Evolutionary conservation across 1,139 yeast genomes (phyloP).

Genomic region (Entelexis paramagnoliae): DNA sequence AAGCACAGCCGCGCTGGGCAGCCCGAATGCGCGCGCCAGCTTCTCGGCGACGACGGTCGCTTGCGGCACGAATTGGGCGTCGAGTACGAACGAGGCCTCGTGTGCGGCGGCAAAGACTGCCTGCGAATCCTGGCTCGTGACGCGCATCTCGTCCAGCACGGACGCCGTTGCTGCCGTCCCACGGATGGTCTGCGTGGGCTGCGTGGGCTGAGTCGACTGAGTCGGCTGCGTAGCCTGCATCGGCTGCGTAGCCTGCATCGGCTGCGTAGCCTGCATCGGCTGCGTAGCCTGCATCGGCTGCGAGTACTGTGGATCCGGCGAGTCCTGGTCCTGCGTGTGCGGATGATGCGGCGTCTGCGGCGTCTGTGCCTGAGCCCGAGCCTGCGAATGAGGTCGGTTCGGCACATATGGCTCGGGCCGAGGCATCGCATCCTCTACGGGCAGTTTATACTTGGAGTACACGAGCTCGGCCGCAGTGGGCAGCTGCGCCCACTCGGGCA

Average conservation of each 20-base stretch:
- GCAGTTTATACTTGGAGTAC: slow-evolving; percentile 16
- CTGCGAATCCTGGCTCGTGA: not conserved
- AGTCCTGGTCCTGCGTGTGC: too few species aligned
- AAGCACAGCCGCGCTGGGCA: not conserved
- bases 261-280: too few species aligned
- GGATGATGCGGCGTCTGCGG: too few species aligned
- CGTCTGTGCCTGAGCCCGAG: too few species aligned
- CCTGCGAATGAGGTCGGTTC: too few species aligned
- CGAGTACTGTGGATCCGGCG: too few species aligned
- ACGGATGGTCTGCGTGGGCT: not conserved
- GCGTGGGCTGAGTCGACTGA: not conserved
- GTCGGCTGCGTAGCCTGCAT: not conserved
- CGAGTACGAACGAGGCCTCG: slow-evolving; percentile 5
- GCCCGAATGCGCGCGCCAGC: not conserved
- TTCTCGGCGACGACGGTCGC: not conserved
- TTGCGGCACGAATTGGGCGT: not conserved
- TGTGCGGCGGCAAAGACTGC: not conserved
- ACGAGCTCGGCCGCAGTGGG: slow-evolving; percentile 27
- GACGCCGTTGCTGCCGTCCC: too few species aligned
- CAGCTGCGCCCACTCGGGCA: slow-evolving; percentile 1
- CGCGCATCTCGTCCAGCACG: not conserved
- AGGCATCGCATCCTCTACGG: too few species aligned
- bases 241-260: too few species aligned
- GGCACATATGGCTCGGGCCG: too few species aligned
- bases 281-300: too few species aligned